Evolutionary conservation across 148 eudicot genomes (phyloP), one percentile per base, ranked within the genome.

Genomic region (Rheum nobile): DNA sequence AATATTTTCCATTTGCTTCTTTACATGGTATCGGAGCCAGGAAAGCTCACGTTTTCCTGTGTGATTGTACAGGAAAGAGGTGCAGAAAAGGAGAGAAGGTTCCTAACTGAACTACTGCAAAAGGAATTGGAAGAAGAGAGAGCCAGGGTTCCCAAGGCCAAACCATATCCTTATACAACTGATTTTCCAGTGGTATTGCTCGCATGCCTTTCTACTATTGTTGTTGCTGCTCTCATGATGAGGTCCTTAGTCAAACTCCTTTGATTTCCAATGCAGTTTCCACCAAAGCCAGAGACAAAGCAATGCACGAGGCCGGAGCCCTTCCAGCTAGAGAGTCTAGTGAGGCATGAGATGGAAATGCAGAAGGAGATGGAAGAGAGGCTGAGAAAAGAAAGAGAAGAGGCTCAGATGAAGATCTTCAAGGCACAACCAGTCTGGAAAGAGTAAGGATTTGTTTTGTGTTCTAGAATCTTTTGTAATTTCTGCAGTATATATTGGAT

Each of bases 41-140:
- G n/a, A n/a, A n/a, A n/a, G n/a, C n/a, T n/a, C n/a, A n/a, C n/a
- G n/a, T n/a, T n/a, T n/a, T n/a, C n/a, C n/a, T n/a, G n/a, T n/a
- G n/a, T n/a, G n/a, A n/a, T n/a, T n/a, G n/a, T n/a, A n/a, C n/a
- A 93, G 97, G 97, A 87, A 80, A 85, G 99, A 85, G 99, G 97
- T 44, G 90, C 84, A 19, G 91, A 90, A 85, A 95, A 95, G 72
- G 96, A 90, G 80, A 79, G 74, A 74, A 90, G 82, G 44, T 75
- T 92, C 61, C 70, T 80, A 32, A 86, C 80, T 37, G 99, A 91
- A 72, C 71, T 92, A n/a, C 42, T 84, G 76, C 91, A 85, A 57
- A 92, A 92, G 82, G 86, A 86, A 73, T 10, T 84, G 67, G 97
- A 95, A 79, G 97, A 92, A 73, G 99, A 88, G 80, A 83, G 75